Base-by-base conservation (phyloP, 371 early-diverging fungal genomes). In the Mycotypha africana region DNA sequence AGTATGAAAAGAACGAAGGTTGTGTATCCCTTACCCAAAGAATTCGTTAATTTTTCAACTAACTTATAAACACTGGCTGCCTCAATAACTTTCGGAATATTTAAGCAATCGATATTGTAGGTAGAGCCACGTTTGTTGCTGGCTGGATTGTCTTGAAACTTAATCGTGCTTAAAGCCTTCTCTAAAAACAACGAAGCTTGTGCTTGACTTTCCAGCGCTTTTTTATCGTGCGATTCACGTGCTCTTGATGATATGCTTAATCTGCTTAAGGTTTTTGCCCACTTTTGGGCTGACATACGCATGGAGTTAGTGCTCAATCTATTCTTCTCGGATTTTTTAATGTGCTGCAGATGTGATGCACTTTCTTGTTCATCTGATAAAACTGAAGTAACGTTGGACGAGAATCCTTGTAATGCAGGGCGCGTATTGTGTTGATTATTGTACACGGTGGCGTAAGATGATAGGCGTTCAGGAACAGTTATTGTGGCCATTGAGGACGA, bases 31-130 rank as follows among this genome's bases (percentile, higher is more conserved):
- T 10, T 66, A 70, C 71, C 71, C 23, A 84, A 60, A 19, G 72
- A 66, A 34, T 52, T 77, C 21, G 85, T 84, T 28, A 84, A 52
- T 35, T 79, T 81, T 21, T 79, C 76, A 5, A 84, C 69, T 4
- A 84, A 52, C 41, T 82, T 82, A 35, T 81, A 80, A 15, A 79
- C 65, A 0, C 80, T 76, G 6, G 84, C 82, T 11, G 81, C 79
- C 55, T 79, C 78, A 41, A 84, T 66, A 1, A 73, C 74, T 39
- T 64, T 60, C 10, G 67, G 71, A 38, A 62, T 40, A 37, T 59
- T 42, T 26, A 42, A 16, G 11, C n/a, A n/a, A 32, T 44, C 17
- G 28, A 28, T 28, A 8, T 28, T 28, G 11, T 28, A 8, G 5
- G 28, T 28, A 5, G 11, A 5, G 11, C 11, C 28, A 28, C 11